phyloP scores from a whole-genome alignment of 129 eudicot genomes.

The Flaveria bidentis region DNA sequence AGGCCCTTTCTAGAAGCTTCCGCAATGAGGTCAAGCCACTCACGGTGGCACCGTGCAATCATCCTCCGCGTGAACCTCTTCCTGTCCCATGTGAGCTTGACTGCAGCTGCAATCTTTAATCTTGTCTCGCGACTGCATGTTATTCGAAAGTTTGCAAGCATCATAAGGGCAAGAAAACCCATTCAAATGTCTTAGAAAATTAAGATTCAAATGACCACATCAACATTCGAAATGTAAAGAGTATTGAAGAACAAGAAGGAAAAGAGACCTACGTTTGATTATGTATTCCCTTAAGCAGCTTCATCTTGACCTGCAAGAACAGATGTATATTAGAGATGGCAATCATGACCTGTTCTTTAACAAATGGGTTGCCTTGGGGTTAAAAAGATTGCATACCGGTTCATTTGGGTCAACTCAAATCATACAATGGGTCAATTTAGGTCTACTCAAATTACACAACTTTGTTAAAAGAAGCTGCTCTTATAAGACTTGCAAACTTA shows the following conservation, averaged over 20 bases:
- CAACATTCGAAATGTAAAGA: constrained; percentile 15
- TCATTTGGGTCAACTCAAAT: neutral
- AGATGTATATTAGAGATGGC: constrained; percentile 4
- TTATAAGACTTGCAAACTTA: neutral
- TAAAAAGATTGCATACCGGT: neutral
- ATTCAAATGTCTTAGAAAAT: neutral
- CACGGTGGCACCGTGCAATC: constrained; percentile 66
- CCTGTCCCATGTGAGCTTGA: constrained; percentile 70
- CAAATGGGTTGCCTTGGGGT: neutral
- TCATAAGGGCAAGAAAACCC: constrained; percentile 3
- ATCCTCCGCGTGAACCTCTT: constrained; percentile 52
- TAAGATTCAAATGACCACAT: neutral
- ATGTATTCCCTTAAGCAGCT: constrained; percentile 68
- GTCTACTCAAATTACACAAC: neutral
- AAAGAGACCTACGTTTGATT: constrained; percentile 66
- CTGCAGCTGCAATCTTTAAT: constrained; percentile 72
- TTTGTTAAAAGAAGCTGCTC: neutral
- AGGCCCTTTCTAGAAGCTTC: constrained; percentile 73
- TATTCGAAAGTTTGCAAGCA: neutral
- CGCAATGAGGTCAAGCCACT: constrained; percentile 85
- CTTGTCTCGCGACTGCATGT: constrained; percentile 66
- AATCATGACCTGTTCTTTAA: neutral
- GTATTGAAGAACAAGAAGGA: constrained; percentile 2
- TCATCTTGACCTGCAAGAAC: constrained; percentile 72
- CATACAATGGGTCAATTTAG: neutral